A percentile compares a stretch with the other conserved stretches of the same genome.
Evolutionary conservation across 352 stramenopile genomes (phyloP).

Genomic region (Phytophthora ohioensis): DNA sequence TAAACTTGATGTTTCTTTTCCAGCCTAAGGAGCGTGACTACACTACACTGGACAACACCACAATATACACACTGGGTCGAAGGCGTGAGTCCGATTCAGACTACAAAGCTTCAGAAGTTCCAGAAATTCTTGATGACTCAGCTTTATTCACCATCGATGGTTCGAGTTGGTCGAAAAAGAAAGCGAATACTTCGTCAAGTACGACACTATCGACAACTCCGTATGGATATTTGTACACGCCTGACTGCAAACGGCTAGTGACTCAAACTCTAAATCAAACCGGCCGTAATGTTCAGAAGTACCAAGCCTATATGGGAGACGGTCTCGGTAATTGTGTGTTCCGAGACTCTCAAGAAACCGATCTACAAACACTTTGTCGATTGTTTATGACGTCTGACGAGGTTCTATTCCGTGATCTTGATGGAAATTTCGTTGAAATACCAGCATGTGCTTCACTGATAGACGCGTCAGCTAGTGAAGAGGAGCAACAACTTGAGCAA

Average conservation of each 20-base stretch:
- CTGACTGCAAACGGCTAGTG: conserved; percentile 40
- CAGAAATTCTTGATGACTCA: conserved; percentile 34
- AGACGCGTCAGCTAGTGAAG: conserved; percentile 10
- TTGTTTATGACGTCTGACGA: conserved; percentile 44
- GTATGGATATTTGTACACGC: conserved; percentile 53
- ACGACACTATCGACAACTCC: conserved; percentile 25
- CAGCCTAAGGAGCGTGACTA: conserved; percentile 47
- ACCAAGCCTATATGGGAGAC: conserved; percentile 52
- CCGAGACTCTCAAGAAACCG: conserved; percentile 52
- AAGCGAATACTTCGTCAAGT: conserved; percentile 2
- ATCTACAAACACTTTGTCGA: conserved; percentile 45
- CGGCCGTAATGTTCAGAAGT: conserved; percentile 55
- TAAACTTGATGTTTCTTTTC: conserved; percentile 55
- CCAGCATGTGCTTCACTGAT: conserved; percentile 29
- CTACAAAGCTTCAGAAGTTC: conserved; percentile 21
- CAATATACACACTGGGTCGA: conserved; percentile 41
- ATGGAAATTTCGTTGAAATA: conserved; percentile 24
- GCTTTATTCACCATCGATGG: conserved; percentile 28
- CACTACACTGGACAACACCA: conserved; percentile 49
- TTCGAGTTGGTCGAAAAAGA: conserved; percentile 40
- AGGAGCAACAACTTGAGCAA: conserved; percentile 23
- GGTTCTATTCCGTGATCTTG: conserved; percentile 38
- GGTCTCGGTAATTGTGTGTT: conserved; percentile 45
- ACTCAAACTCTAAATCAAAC: conserved; percentile 38
- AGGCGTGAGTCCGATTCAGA: conserved; percentile 29